Evolutionary conservation across 257 asterid genomes (phyloP).

Genomic region (Asclepias syriaca): DNA sequence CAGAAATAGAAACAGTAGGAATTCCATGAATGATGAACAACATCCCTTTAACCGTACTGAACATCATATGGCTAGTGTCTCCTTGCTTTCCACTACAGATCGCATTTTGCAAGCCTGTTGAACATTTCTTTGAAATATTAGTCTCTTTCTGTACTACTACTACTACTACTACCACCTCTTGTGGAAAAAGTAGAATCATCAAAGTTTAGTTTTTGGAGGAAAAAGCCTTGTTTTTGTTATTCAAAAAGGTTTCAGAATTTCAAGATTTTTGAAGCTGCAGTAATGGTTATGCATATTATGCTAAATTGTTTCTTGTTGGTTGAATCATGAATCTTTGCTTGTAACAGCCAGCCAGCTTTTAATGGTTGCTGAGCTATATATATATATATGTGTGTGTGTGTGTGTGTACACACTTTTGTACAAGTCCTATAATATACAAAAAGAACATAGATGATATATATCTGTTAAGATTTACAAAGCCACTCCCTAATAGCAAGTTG

Average conservation of each 20-base stretch:
- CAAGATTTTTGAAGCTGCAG: not conserved
- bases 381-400: not conserved
- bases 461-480: constrained; percentile 42
- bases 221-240: not conserved
- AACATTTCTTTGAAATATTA: not conserved
- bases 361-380: not conserved
- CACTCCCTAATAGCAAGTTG: constrained; percentile 67
- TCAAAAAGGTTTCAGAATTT: not conserved
- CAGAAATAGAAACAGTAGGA: constrained; percentile 9
- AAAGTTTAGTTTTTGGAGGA: not conserved
- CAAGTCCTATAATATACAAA: constrained; percentile 3
- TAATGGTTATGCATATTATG: not conserved
- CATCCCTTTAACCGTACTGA: constrained; percentile 52
- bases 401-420: constrained; percentile 2
- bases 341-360: not conserved
- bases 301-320: not conserved
- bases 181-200: constrained; percentile 9
- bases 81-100: constrained; percentile 48
- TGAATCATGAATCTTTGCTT: not conserved
- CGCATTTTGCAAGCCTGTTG: constrained; percentile 30
- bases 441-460: not conserved
- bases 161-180: constrained; percentile 1
- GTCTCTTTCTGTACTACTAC: too few species aligned
- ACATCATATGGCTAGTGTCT: constrained; percentile 23
- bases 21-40: constrained; percentile 33